phyloP scores from a whole-genome alignment of 192 early-diverging fungal species.

The Spinellus fusiger region DNA sequence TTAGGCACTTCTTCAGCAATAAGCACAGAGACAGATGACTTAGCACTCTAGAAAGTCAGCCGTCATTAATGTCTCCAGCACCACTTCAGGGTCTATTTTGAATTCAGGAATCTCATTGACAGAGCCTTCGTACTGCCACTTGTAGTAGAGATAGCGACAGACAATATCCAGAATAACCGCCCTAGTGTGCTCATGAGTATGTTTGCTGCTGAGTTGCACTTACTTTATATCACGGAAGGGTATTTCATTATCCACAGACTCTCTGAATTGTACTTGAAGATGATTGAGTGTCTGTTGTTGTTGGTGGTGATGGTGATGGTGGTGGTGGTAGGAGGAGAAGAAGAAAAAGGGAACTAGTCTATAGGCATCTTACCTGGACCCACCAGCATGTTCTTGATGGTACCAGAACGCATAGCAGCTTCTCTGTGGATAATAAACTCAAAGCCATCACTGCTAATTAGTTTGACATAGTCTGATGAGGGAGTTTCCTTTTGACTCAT shows the following conservation, averaged over 20 bases:
- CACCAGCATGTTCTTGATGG: conserved; percentile 93
- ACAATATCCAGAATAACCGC: conserved; percentile 89
- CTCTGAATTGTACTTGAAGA: conserved; percentile 77
- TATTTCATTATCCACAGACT: conserved; percentile 83
- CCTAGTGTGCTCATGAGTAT: conserved; percentile 33
- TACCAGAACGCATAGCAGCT: conserved; percentile 87
- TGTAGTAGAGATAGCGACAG: conserved; percentile 92
- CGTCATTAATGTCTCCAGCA: conserved; percentile 89
- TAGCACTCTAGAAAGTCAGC: conserved; percentile 94
- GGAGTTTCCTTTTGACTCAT: conserved; percentile 4
- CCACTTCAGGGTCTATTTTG: conserved; percentile 80
- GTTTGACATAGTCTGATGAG: conserved; percentile 60
- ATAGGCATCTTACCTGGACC: conserved; percentile 53
- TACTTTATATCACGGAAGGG: conserved; percentile 90
- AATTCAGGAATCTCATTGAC: conserved; percentile 83
- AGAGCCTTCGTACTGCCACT: conserved; percentile 58
- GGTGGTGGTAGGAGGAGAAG: background rate
- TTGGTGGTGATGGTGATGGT: background rate
- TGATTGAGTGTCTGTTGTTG: too few species aligned
- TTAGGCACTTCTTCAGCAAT: too few species aligned
- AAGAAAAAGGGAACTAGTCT: background rate
- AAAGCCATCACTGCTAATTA: conserved; percentile 87
- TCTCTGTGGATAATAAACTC: conserved; percentile 82
- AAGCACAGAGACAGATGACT: conserved; percentile 1
- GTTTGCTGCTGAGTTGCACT: background rate